Percentiles rank a stretch among this genome's conserved stretches.
These are phyloP conservation scores for Eutypa lata DNA, from an alignment of 2,329 filamentous ascomycete genomes.

Conservation along the genomic window DNA sequence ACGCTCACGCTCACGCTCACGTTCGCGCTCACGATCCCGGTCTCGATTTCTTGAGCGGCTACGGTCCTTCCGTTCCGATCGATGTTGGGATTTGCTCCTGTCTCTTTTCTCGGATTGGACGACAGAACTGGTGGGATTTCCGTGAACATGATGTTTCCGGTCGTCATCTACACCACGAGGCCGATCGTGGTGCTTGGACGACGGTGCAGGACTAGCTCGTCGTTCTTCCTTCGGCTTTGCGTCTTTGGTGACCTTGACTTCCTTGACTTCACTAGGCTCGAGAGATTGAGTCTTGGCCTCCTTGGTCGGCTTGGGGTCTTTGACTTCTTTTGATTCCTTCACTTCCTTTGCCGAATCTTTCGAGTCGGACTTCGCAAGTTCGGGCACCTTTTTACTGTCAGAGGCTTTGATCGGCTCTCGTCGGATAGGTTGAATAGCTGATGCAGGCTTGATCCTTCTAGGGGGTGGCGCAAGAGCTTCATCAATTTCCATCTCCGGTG, in stretches of 20 bases:
- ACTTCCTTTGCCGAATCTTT: constrained; percentile 27
- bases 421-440: constrained; percentile 56
- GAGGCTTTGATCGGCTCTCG: constrained; percentile 42
- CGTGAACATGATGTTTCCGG: constrained; percentile 26
- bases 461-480: constrained; percentile 54
- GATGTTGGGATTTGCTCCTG: constrained; percentile 23
- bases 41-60: constrained; percentile 37
- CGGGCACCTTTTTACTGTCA: constrained; percentile 36
- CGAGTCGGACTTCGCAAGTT: constrained; percentile 29
- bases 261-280: constrained; percentile 5
- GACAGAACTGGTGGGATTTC: constrained; percentile 23
- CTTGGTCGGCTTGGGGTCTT: constrained; percentile 8
- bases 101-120: constrained; percentile 27
- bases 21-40: constrained; percentile 25
- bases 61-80: constrained; percentile 25
- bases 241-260: constrained; percentile 10
- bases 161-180: constrained; percentile 22
- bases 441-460: constrained; percentile 48
- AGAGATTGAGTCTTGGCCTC: constrained; percentile 11
- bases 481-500: constrained; percentile 56
- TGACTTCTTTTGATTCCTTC: constrained; percentile 21
- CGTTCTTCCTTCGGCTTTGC: constrained; percentile 22
- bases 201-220: constrained; percentile 21
- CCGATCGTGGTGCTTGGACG: constrained; percentile 22
- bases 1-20: constrained; percentile 1